phyloP scores from a whole-genome alignment of 176 grass and related monocot species.

The Zizania latifolia region DNA sequence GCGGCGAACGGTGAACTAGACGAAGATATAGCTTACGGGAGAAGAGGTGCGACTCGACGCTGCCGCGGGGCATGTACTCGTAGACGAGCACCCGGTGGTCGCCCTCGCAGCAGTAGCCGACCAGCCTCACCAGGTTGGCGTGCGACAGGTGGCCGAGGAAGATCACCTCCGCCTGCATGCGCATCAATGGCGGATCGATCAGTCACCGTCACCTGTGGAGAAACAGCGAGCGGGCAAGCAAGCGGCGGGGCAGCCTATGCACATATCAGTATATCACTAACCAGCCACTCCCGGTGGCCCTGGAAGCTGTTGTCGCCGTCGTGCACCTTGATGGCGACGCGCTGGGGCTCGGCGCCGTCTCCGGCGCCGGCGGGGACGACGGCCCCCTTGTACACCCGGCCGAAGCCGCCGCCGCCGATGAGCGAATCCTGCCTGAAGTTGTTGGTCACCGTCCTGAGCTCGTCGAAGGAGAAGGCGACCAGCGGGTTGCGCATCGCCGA shows the following conservation, averaged over 20 bases:
- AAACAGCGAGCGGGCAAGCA: neutral
- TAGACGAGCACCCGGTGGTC: conserved; percentile 67
- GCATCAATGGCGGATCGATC: neutral
- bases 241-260: too few species aligned
- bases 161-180: conserved; percentile 66
- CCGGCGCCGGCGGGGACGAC: neutral
- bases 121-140: conserved; percentile 68
- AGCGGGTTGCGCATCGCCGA: conserved; percentile 51
- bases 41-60: conserved; percentile 79
- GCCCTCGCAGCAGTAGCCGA: conserved; percentile 75
- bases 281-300: conserved; percentile 87
- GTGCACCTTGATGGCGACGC: conserved; percentile 81
- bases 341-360: neutral
- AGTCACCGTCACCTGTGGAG: too few species aligned
- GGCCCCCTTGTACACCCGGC: conserved; percentile 71
- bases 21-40: conserved; percentile 2
- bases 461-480: conserved; percentile 60
- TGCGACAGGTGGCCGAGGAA: conserved; percentile 79
- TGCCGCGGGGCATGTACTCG: conserved; percentile 63
- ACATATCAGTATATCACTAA: too few species aligned
- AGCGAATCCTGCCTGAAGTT: conserved; percentile 59
- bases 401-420: conserved; percentile 74
- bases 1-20: too few species aligned
- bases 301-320: conserved; percentile 90
- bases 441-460: conserved; percentile 48